A percentile compares a stretch with the other conserved stretches of the same genome.
phyloP scores from a whole-genome alignment of 2,329 filamentous ascomycete genomes.

The Chaetomiaceae sp. region DNA sequence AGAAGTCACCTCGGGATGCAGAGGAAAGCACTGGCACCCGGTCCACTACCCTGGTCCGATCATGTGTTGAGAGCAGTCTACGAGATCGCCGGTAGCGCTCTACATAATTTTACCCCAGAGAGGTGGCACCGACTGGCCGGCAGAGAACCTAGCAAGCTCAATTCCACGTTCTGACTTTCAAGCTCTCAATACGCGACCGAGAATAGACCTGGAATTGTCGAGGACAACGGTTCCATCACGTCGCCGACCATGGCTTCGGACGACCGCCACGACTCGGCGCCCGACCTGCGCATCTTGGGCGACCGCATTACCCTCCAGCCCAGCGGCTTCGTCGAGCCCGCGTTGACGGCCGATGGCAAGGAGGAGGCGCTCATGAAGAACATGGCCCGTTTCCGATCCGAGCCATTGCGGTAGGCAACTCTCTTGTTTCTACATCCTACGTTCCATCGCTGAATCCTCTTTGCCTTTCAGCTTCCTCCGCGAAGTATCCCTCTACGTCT shows the following conservation, averaged over 20 bases:
- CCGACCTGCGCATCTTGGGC: slow-evolving; percentile 65
- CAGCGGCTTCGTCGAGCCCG: slow-evolving; percentile 58
- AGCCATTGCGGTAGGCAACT: slow-evolving; percentile 53
- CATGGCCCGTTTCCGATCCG: slow-evolving; percentile 78
- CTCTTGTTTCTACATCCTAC: background rate
- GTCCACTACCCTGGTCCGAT: background rate
- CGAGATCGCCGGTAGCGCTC: background rate
- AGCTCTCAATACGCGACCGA: too few relatives aligned
- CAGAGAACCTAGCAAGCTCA: too few relatives aligned
- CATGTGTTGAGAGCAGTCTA: background rate
- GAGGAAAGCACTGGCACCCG: slow-evolving; percentile 10
- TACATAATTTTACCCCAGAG: too few relatives aligned
- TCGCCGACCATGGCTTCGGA: slow-evolving; percentile 33
- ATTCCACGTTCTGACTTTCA: too few relatives aligned
- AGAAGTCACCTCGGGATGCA: slow-evolving; percentile 13
- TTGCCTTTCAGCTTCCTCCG: slow-evolving; percentile 66
- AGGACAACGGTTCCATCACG: slow-evolving; percentile 2
- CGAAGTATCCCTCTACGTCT: slow-evolving; percentile 89
- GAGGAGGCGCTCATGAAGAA: slow-evolving; percentile 73
- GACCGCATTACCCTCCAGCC: slow-evolving; percentile 71
- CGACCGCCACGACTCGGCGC: slow-evolving; percentile 37
- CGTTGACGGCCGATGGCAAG: slow-evolving; percentile 42
- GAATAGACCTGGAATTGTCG: too few relatives aligned
- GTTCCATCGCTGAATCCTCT: background rate
- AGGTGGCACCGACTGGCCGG: too few relatives aligned